Conservation (phyloP, 208 protist species). For the Trypanosoma platydactyli region DNA sequence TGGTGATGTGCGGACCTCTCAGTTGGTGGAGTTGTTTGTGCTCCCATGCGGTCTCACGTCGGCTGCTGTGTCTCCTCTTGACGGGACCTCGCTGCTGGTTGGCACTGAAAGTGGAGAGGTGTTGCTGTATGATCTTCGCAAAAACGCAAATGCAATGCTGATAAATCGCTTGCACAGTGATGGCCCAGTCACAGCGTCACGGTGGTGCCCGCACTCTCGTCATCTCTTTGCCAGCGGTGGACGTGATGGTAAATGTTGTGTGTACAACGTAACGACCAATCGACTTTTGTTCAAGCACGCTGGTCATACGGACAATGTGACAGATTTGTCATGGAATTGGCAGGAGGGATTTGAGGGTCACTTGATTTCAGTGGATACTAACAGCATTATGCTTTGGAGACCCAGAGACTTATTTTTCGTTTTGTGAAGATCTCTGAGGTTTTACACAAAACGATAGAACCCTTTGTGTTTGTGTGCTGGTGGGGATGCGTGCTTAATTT, state of each 20-base stretch:
- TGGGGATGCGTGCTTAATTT: not conserved
- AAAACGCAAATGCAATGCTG: slow-evolving; percentile 44
- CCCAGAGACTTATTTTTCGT: slow-evolving; percentile 82
- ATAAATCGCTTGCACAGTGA: slow-evolving; percentile 48
- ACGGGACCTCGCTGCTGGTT: slow-evolving; percentile 55
- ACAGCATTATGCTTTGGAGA: slow-evolving; percentile 88
- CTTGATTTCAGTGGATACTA: slow-evolving; percentile 74
- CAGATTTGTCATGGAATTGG: slow-evolving; percentile 89
- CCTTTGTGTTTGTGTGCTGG: no score
- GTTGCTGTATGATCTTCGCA: slow-evolving; percentile 66
- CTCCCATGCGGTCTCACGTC: slow-evolving; percentile 39
- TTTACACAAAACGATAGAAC: no score
- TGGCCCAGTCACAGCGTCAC: slow-evolving; percentile 60
- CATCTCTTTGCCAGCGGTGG: slow-evolving; percentile 81
- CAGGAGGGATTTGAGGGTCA: slow-evolving; percentile 78
- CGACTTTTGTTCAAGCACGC: slow-evolving; percentile 81
- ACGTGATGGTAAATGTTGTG: slow-evolving; percentile 69
- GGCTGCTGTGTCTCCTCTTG: slow-evolving; percentile 54
- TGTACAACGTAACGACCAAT: slow-evolving; percentile 61
- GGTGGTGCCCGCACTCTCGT: slow-evolving; percentile 86
- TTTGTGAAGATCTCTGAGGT: slow-evolving; percentile 11
- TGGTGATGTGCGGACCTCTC: slow-evolving; percentile 46
- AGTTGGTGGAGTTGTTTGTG: slow-evolving; percentile 51
- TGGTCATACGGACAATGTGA: slow-evolving; percentile 80
- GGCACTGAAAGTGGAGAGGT: slow-evolving; percentile 63